Conservation (phyloP, 148 eudicot species). For the Dianthus caryophyllus region DNA sequence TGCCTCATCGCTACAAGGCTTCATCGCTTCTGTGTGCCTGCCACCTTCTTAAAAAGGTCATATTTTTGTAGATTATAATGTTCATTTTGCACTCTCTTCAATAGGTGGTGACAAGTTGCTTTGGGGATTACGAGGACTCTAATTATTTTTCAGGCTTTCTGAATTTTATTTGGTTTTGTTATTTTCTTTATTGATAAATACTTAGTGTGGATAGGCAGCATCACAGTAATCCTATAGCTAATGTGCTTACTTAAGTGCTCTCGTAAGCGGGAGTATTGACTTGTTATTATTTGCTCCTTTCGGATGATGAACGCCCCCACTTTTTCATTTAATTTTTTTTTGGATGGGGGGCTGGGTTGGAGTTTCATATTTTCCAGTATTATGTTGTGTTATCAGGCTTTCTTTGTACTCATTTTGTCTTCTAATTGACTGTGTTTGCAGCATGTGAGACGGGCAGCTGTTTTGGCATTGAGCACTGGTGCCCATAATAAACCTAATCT, state of each 20-base stretch:
- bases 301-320: not conserved
- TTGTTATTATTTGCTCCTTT: not conserved
- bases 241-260: no score
- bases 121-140: no score
- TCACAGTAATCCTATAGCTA: not conserved
- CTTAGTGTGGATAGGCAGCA: not conserved
- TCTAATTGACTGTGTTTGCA: constrained; percentile 28
- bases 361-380: no score
- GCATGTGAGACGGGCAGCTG: constrained; percentile 99
- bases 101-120: no score
- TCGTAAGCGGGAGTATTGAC: not conserved
- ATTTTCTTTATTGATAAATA: not conserved
- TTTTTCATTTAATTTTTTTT: not conserved
- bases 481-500: constrained; percentile 97
- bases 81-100: not conserved
- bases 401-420: not conserved
- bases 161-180: not conserved
- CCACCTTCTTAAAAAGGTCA: not conserved
- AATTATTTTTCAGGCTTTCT: not conserved
- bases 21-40: no score
- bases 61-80: not conserved
- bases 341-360: no score
- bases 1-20: no score
- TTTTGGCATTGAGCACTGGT: constrained; percentile 90
- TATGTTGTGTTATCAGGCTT: no score